Base-by-base conservation (phyloP, 345 rosid species). In the Eucalyptus sideroxylon region DNA sequence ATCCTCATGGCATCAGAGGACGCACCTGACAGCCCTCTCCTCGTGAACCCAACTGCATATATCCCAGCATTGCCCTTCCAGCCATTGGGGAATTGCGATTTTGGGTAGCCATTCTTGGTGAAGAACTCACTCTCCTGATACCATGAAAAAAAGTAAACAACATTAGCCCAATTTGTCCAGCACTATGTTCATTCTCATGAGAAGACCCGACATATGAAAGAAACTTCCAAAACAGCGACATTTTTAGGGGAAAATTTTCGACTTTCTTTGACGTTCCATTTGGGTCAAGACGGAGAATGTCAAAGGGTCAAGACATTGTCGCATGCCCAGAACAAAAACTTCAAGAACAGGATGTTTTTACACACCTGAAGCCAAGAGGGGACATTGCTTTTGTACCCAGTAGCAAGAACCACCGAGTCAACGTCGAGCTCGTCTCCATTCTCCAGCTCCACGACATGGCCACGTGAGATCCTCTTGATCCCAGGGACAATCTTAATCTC, bases 1-100 rank as follows among this genome's bases (percentile, higher is more conserved):
- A 97, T 96, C 50, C 89, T 96, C 67, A 90, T 87, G 27, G 99
- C 98, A 50, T 98, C 99, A 34, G 93, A 93, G 59, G 98, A 96
- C 44, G 95, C 97, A 87, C 99, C 99, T 2, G 96, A 93, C 44
- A 98, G 94, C 90, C 99, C 99, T 95, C 94, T 98, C 95, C 93
- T 95, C 34, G 98, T 94, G 90, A 98, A 98, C 91, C 99, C 99
- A 88, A 96, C 98, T 69, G 99, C 99, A 87, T 97, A 98, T 5
- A 98, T 92, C 40, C 99, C 99, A 2, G 89, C 93, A 24, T 92
- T 95, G 55, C 98, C 99, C 91, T 97, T 98, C 98, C 99, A 97
- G 17, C 95, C 97, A 91, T 94, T 92, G n/a, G 98, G 98, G 89
- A 93, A 91, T 55, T 94, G 93, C 17, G 93, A 87, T 88, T 93